Evolutionary conservation across 768 basidiomycete species (phyloP).

Genomic region (Leucosporidium scottii): DNA sequence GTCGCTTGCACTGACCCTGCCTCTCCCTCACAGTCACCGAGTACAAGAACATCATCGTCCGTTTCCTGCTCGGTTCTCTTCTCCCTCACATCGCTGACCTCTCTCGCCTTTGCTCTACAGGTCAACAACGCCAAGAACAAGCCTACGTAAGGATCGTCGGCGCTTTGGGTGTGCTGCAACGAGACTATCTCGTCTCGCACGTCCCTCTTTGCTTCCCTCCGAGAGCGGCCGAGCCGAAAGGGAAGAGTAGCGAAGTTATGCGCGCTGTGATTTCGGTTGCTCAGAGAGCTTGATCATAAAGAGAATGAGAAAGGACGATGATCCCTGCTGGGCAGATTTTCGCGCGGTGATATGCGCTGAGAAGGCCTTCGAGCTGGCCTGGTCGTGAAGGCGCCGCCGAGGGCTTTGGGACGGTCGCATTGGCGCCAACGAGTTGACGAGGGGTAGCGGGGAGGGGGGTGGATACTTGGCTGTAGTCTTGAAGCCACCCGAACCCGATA

Average conservation of each 20-base stretch:
- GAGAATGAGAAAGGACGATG: too few relatives aligned
- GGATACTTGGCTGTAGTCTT: too few relatives aligned
- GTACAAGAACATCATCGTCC: slow-evolving; percentile 34
- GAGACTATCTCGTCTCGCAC: neutral
- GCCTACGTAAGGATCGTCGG: slow-evolving; percentile 46
- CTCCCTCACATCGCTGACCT: neutral
- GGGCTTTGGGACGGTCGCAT: too few relatives aligned
- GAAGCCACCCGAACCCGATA: too few relatives aligned
- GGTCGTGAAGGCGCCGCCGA: too few relatives aligned
- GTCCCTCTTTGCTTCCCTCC: neutral
- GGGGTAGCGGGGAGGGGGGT: neutral
- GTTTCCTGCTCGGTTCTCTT: too few relatives aligned
- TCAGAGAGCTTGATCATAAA: too few relatives aligned
- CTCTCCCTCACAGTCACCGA: slow-evolving; percentile 5
- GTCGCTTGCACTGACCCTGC: neutral
- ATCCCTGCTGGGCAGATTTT: too few relatives aligned
- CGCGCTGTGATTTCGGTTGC: neutral
- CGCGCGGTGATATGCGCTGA: too few relatives aligned
- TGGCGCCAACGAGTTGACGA: neutral
- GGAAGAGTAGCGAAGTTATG: neutral
- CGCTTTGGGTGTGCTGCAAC: slow-evolving; percentile 35
- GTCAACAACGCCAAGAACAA: slow-evolving; percentile 38
- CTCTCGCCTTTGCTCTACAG: neutral
- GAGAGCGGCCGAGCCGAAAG: neutral
- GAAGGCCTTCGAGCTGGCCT: too few relatives aligned